Base-by-base conservation (phyloP, 2,329 filamentous ascomycete species). In the Alternaria sp. region DNA sequence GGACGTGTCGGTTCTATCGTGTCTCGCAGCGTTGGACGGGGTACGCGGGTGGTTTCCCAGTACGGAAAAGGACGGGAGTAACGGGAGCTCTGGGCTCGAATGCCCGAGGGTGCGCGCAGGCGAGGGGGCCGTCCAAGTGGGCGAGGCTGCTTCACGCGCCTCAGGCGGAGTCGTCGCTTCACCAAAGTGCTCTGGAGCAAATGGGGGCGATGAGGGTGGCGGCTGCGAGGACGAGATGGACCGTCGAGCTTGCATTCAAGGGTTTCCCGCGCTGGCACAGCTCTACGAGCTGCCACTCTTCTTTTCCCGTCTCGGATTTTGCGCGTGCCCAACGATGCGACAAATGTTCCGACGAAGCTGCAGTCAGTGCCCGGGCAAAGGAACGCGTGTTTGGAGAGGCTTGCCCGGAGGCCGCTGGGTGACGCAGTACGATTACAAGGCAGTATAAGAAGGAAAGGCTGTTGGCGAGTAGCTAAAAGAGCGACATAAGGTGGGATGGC, bases 1-100 rank as follows among this genome's bases (percentile, higher is more conserved):
- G 45, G 82, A 75, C 58, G 81, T 83, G 62, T 83, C 81, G 42
- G 79, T 79, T 65, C 69, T 67, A 24, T 72, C 72, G 67, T 74
- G 71, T 33, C 69, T 68, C 24, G 70, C 70, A 56, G 67, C 71
- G 6, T 71, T 76, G 39, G 75, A 74, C 10, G 77, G 77, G 7
- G 75, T 77, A 39, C 70, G 70, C 48, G 72, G 73, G 44, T 67
- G 40, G 56, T 68, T 70, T 50, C 71, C 73, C 36, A 78, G 69
- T 21, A 63, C 62, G 13, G 75, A 71, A 17, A 75, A 69, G 28
- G 72, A 65, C 48, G 76, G 68, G 54, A 79, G 75, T 31, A 72
- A 67, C 49, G 77, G 77, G 42, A 79, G 73, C 66, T 79, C 77
- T 33, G 77, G 77, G 68, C 77, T 79, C 62, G 77, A 79, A 46